A percentile compares a stretch with the other conserved stretches of the same genome.
Evolutionary conservation across 2,329 filamentous ascomycete genomes (phyloP).

Genomic region (Metarhizium humberi): DNA sequence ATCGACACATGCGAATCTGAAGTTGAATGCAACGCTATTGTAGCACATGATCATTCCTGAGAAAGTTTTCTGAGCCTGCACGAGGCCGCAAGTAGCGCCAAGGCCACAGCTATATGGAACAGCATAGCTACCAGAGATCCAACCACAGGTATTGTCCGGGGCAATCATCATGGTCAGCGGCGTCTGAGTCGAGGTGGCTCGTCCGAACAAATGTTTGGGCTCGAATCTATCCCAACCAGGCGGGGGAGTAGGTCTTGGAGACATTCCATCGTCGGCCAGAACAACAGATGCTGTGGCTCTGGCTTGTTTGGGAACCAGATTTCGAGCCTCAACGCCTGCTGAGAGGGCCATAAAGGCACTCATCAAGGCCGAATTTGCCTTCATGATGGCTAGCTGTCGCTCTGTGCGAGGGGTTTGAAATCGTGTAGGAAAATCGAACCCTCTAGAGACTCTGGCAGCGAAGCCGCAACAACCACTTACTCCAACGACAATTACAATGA

Average conservation of each 20-base stretch:
- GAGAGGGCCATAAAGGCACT: conserved; percentile 6
- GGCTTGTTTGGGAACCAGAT: conserved; percentile 14
- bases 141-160: conserved; percentile 43
- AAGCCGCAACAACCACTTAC: background rate
- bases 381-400: conserved; percentile 12
- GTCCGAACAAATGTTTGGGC: background rate
- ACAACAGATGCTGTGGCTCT: conserved; percentile 24
- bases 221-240: conserved; percentile 24
- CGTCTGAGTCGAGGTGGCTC: background rate
- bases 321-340: conserved; percentile 18
- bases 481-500: background rate
- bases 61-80: conserved; percentile 18
- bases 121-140: conserved; percentile 29
- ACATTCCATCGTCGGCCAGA: conserved; percentile 23
- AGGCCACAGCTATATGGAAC: conserved; percentile 30
- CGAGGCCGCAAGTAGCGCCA: conserved; percentile 29
- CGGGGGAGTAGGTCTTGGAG: conserved; percentile 31
- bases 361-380: conserved; percentile 18
- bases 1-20: conserved; percentile 30
- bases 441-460: background rate
- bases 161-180: conserved; percentile 25
- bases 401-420: background rate
- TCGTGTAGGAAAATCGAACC: background rate
- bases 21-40: conserved; percentile 20
- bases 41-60: conserved; percentile 35